Conservation (phyloP, 495 filamentous ascomycete species). For the Amniculicola lignicola region DNA sequence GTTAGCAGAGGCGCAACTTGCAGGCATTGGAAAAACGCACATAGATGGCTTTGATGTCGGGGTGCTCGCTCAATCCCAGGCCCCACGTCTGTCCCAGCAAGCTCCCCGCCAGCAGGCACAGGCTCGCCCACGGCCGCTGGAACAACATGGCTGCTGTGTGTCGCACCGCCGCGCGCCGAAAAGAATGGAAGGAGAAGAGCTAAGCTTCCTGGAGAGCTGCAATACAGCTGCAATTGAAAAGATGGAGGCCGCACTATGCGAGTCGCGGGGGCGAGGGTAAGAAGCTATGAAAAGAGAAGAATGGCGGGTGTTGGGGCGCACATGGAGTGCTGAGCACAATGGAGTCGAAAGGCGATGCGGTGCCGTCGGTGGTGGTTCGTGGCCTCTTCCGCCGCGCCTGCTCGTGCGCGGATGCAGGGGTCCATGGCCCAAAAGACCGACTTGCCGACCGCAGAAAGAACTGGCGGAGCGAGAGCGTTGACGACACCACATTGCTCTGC, state of each 20-base stretch:
- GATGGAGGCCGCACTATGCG: neutral
- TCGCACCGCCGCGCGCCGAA: neutral
- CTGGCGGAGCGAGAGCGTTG: too few species aligned
- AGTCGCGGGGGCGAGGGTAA: neutral
- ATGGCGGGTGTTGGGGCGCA: slow-evolving; percentile 22
- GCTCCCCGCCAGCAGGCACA: slow-evolving; percentile 34
- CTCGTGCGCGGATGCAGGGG: neutral
- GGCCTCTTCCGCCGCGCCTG: slow-evolving; percentile 17
- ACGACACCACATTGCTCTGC: too few species aligned
- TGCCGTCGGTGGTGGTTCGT: slow-evolving; percentile 13
- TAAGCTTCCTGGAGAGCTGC: too few species aligned
- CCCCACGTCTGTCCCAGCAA: slow-evolving; percentile 13
- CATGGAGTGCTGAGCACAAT: slow-evolving; percentile 10
- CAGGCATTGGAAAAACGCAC: slow-evolving; percentile 37
- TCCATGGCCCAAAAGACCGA: neutral
- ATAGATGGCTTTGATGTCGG: slow-evolving; percentile 57
- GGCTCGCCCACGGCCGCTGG: slow-evolving; percentile 30
- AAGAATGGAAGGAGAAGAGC: slow-evolving; percentile 20
- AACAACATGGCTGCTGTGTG: slow-evolving; percentile 19
- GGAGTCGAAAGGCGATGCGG: neutral
- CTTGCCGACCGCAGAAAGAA: slow-evolving; percentile 1
- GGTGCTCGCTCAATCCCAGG: slow-evolving; percentile 34
- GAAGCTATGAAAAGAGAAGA: slow-evolving; percentile 25
- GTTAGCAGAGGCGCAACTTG: slow-evolving; percentile 1
- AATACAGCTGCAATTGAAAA: slow-evolving; percentile 16